These are phyloP conservation scores for Fusarium proliferatum DNA, from an alignment of 2,329 filamentous ascomycete species.

Conservation along the genomic window DNA sequence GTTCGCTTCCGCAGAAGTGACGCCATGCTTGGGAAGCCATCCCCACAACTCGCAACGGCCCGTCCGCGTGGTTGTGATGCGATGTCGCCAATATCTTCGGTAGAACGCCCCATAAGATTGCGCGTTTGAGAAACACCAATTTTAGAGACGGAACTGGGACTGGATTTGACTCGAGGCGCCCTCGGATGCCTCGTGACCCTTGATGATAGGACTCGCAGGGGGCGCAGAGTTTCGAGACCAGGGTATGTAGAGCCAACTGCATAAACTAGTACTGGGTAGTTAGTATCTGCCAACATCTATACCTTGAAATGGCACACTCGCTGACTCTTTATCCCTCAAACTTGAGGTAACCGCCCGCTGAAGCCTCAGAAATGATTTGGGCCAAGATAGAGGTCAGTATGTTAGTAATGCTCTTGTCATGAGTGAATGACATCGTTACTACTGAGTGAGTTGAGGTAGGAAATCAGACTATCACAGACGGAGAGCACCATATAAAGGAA, in stretches of 20 bases:
- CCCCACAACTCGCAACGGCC: conserved; percentile 27
- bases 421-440: neutral
- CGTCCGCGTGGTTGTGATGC: conserved; percentile 15
- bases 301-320: neutral
- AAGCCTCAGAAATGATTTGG: neutral
- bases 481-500: neutral
- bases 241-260: conserved; percentile 24
- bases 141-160: neutral
- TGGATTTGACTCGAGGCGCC: neutral
- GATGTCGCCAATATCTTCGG: neutral
- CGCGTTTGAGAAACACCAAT: neutral
- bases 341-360: neutral
- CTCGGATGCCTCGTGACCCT: conserved; percentile 10
- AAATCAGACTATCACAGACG: conserved; percentile 7
- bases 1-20: neutral
- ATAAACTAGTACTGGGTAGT: neutral
- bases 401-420: neutral
- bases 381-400: neutral
- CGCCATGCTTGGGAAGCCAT: neutral
- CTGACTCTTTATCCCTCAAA: neutral
- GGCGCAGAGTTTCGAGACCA: conserved; percentile 31
- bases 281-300: neutral
- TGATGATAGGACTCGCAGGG: conserved; percentile 7
- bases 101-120: neutral
- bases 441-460: neutral